A percentile compares a stretch with the other conserved stretches of the same genome.
Conservation (phyloP, 1,284 basidiomycete species). For the Trametes pubescens region DNA sequence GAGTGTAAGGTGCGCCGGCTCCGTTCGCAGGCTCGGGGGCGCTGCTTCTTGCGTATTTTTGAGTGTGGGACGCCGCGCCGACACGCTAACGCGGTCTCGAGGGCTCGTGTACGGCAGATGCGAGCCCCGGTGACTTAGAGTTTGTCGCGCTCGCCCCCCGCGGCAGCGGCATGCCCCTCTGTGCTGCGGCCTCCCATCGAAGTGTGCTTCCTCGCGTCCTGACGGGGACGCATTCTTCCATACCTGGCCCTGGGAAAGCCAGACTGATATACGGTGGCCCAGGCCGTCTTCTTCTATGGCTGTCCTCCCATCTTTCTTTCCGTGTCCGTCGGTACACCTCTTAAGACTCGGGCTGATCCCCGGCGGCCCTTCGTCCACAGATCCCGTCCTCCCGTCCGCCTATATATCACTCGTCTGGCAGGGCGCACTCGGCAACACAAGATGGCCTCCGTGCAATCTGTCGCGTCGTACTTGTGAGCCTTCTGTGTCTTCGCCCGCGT, state of each 20-base stretch:
- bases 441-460: slow-evolving; percentile 5
- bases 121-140: slow-evolving; percentile 5
- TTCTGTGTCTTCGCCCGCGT: background rate
- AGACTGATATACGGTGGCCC: background rate
- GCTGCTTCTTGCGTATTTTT: background rate
- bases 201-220: background rate
- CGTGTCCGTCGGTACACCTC: background rate
- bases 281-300: background rate
- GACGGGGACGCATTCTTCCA: background rate
- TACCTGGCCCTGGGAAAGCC: background rate
- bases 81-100: background rate
- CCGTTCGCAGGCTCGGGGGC: background rate
- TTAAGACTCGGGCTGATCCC: background rate
- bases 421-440: background rate
- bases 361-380: background rate
- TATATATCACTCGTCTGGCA: background rate
- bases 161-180: background rate
- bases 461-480: slow-evolving; percentile 15
- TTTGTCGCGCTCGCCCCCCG: background rate
- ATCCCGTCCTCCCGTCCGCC: background rate
- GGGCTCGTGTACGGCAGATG: slow-evolving; percentile 1
- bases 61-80: slow-evolving; percentile 2
- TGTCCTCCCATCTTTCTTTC: background rate
- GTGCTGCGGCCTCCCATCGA: background rate
- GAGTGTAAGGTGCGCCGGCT: background rate